A percentile compares a stretch with the other conserved stretches of the same genome.
These are phyloP conservation scores for Vitis rotundifolia DNA, from an alignment of 164 flowering plant species.

Conservation along the genomic window DNA sequence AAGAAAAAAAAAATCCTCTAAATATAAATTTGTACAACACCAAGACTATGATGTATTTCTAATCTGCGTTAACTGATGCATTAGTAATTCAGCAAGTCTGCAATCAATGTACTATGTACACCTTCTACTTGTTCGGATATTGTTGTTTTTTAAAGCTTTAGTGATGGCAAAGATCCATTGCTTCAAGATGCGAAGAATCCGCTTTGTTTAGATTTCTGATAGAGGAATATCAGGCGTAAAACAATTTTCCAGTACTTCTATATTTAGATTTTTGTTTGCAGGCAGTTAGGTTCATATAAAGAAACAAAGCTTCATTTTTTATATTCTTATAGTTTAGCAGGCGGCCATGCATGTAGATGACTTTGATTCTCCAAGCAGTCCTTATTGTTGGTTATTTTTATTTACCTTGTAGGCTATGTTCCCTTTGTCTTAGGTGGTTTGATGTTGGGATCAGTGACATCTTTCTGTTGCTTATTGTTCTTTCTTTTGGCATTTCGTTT, in stretches of 20 bases:
- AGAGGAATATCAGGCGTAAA: background rate
- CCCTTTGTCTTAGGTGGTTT: background rate
- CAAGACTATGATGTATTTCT: too few relatives aligned
- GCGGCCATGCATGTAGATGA: too few relatives aligned
- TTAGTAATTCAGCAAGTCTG: background rate
- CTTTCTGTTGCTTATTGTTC: background rate
- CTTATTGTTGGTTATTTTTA: too few relatives aligned
- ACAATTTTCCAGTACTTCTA: background rate
- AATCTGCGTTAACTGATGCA: too few relatives aligned
- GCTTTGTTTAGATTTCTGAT: background rate
- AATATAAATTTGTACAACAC: too few relatives aligned
- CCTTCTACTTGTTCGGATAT: background rate
- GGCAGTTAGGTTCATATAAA: too few relatives aligned
- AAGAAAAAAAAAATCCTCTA: too few relatives aligned
- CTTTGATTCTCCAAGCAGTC: too few relatives aligned
- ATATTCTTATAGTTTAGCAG: too few relatives aligned
- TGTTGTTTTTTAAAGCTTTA: background rate
- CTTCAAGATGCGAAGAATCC: background rate
- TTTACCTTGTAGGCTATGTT: too few relatives aligned
- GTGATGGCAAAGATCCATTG: background rate
- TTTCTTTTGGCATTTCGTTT: slow-evolving; percentile 7
- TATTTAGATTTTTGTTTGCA: too few relatives aligned
- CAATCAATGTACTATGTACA: background rate
- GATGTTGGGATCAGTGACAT: background rate
- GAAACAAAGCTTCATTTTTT: too few relatives aligned